Percentiles rank a stretch among this genome's conserved stretches.
These are phyloP conservation scores for Ceratobasidium sp. DNA, from an alignment of 1,284 basidiomycete species.

Conservation along the genomic window DNA sequence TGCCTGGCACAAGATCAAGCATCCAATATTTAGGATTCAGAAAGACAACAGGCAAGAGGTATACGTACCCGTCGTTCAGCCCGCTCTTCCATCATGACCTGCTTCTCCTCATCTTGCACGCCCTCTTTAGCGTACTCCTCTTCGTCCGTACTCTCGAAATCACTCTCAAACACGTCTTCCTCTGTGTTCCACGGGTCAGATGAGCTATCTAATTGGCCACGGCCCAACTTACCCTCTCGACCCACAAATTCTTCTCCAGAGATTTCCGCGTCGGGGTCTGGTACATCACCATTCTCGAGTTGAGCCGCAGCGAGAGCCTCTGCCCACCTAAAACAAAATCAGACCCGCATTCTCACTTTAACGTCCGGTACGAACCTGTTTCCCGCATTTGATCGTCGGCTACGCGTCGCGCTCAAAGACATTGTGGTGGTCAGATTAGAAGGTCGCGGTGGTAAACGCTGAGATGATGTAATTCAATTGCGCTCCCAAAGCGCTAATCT, in stretches of 20 bases:
- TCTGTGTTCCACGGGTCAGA: constrained; percentile 57
- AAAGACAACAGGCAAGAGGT: neutral
- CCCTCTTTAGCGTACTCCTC: constrained; percentile 68
- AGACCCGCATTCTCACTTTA: neutral
- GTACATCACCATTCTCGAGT: constrained; percentile 24
- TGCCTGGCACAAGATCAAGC: constrained; percentile 58
- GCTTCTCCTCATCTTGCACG: constrained; percentile 67
- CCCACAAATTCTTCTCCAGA: constrained; percentile 73
- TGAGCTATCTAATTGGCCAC: constrained; percentile 11
- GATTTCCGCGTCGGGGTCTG: constrained; percentile 24
- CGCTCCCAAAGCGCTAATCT: neutral
- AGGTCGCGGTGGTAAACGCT: constrained; percentile 1
- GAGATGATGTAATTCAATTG: neutral
- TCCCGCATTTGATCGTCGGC: constrained; percentile 32
- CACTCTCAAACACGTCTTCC: constrained; percentile 80
- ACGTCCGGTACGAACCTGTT: constrained; percentile 10
- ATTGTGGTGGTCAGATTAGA: neutral
- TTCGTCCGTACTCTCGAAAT: constrained; percentile 85
- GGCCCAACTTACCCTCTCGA: constrained; percentile 63
- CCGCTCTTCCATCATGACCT: constrained; percentile 69
- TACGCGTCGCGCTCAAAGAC: constrained; percentile 37
- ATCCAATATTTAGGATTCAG: constrained; percentile 34
- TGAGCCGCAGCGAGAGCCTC: constrained; percentile 37
- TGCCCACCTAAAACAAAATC: constrained; percentile 19
- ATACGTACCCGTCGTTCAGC: constrained; percentile 67